Percentiles rank a stretch among this genome's conserved stretches.
Evolutionary conservation across 2,329 filamentous ascomycete genomes (phyloP).

Genomic region (Keithomyces neogunnii): DNA sequence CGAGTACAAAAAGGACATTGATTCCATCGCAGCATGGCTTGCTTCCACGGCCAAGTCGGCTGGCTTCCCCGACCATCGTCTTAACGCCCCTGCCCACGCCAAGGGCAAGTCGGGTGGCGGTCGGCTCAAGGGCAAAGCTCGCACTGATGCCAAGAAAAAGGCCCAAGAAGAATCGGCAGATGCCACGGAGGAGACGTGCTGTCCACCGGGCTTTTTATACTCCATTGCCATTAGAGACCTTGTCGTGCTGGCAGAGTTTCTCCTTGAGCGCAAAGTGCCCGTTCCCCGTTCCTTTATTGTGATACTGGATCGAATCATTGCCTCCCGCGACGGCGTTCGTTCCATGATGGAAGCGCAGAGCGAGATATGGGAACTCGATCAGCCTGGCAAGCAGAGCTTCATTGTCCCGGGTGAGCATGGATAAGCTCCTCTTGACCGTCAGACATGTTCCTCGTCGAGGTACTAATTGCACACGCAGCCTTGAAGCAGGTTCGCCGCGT

Average conservation of each 20-base stretch:
- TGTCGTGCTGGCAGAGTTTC: conserved; percentile 23
- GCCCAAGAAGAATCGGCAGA: conserved; percentile 10
- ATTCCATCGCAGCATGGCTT: conserved; percentile 32
- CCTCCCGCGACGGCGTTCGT: conserved; percentile 20
- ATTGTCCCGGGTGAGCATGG: conserved; percentile 16
- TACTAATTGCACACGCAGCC: conserved; percentile 9
- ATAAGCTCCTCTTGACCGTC: conserved; percentile 17
- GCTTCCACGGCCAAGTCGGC: conserved; percentile 27
- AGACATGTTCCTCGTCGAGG: too few species aligned
- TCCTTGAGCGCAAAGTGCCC: conserved; percentile 6
- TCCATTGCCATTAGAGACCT: conserved; percentile 30
- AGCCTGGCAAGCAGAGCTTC: conserved; percentile 13
- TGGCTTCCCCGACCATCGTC: conserved; percentile 20
- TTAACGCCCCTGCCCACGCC: conserved; percentile 1
- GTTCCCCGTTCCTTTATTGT: conserved; percentile 20
- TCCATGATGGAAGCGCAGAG: conserved; percentile 9
- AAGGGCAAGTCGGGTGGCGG: conserved; percentile 17
- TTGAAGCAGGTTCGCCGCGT: conserved; percentile 24
- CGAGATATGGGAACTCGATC: conserved; percentile 7
- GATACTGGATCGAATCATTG: conserved; percentile 30
- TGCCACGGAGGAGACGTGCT: neutral
- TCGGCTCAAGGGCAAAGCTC: conserved; percentile 12
- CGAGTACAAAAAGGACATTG: conserved; percentile 32
- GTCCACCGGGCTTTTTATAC: conserved; percentile 15
- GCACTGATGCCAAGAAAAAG: neutral